Conservation (phyloP, 2,329 filamentous ascomycete species). For the Teratosphaeria epicoccoides region DNA sequence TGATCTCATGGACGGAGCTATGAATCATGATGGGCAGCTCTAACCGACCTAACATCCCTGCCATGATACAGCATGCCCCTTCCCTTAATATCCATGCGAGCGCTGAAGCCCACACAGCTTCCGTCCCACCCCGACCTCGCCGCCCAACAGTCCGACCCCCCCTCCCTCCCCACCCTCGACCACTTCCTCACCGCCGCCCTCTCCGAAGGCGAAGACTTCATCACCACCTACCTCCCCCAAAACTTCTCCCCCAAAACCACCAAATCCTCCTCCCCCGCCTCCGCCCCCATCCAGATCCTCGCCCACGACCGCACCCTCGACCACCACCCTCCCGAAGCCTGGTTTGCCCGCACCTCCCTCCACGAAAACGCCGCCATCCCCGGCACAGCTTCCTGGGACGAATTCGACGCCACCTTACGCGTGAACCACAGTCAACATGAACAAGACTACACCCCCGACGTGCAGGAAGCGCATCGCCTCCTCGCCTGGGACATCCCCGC, state of each 20-base stretch:
- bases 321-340: conserved; percentile 39
- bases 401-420: conserved; percentile 52
- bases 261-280: conserved; percentile 41
- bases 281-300: conserved; percentile 43
- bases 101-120: conserved; percentile 21
- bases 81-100: conserved; percentile 21
- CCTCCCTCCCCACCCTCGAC: conserved; percentile 33
- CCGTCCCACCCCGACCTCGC: conserved; percentile 25
- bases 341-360: conserved; percentile 53
- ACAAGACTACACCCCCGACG: conserved; percentile 47
- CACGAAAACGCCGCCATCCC: conserved; percentile 44
- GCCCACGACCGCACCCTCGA: conserved; percentile 36
- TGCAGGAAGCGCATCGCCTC: conserved; percentile 40
- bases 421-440: conserved; percentile 48
- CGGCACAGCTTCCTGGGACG: conserved; percentile 51
- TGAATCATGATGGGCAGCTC: no score
- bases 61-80: neutral
- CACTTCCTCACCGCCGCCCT: conserved; percentile 45
- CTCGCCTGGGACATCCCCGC: conserved; percentile 31
- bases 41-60: neutral
- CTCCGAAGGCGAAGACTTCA: conserved; percentile 49
- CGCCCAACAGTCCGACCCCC: conserved; percentile 12
- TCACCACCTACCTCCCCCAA: conserved; percentile 43
- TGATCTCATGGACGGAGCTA: no score
- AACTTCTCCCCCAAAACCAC: conserved; percentile 42